Base-by-base conservation (phyloP, 805 yeast species). In the Saccharomycopsis fermentans region DNA sequence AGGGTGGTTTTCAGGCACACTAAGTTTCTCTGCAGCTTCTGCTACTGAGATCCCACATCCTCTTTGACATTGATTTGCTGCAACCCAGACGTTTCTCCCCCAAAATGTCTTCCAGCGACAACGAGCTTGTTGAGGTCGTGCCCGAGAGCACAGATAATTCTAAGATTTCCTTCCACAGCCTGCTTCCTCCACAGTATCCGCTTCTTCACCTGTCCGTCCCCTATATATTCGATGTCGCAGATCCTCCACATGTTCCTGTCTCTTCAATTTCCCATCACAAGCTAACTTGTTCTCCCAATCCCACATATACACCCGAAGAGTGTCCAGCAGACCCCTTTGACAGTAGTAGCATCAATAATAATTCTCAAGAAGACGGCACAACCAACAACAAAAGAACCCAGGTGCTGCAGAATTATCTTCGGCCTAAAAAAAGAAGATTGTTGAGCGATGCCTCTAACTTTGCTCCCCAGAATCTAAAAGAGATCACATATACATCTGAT, bases 131-230 rank as follows among this genome's bases (percentile, higher is more conserved):
- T 43, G 50, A 43, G 2, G 24, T 3, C 5, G 8, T n/a, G 50
- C 35, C 12, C 8, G 50, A 19, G 4, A 43, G 26, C 17, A 11
- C n/a, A 1, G 50, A 43, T 21, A 16, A n/a, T 6, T 9, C 24
- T 21, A 17, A 9, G 4, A 14, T 21, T 16, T 43, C 24, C 6
- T 43, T 21, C 17, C 29, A 11, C 29, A 27, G 29, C 6, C 50
- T 43, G 50, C n/a, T 24, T 11, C 62, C 62, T 21, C 40, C 57
- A 43, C 27, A 35, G 35, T 55, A 52, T 39, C 62, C 62, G 6
- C 55, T 59, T 26, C 27, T 51, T 17, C 19, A 54, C 21, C 14
- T n/a, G 53, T 21, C 40, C 3, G 43, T 43, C 17, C 62, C 62
- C 11, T 55, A 35, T 26, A 56, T 59, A 24, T 59, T 56, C 40